These are phyloP conservation scores for Phialocephala subalpina DNA, from an alignment of 2,329 filamentous ascomycete species.

Conservation along the genomic window DNA sequence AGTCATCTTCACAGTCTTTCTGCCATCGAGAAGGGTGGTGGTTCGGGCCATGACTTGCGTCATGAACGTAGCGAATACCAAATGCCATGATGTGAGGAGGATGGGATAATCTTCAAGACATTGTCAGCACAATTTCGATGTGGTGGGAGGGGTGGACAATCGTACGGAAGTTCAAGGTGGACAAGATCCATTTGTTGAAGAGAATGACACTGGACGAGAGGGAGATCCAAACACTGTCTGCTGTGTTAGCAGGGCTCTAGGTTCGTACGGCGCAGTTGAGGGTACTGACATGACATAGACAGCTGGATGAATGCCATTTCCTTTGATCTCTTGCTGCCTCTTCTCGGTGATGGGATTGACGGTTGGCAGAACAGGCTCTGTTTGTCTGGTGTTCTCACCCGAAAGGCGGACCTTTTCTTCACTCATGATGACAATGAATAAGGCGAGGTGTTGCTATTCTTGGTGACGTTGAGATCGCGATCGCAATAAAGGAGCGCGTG, in stretches of 20 bases:
- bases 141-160: constrained; percentile 24
- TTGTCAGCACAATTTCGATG: constrained; percentile 42
- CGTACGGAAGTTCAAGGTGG: constrained; percentile 84
- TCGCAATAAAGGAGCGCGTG: constrained; percentile 32
- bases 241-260: constrained; percentile 27
- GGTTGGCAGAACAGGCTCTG: constrained; percentile 75
- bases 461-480: constrained; percentile 25
- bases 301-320: constrained; percentile 59
- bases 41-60: constrained; percentile 93
- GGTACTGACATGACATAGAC: constrained; percentile 77
- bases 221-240: constrained; percentile 82
- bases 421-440: constrained; percentile 57
- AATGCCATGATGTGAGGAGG: constrained; percentile 94
- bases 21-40: constrained; percentile 88
- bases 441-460: constrained; percentile 33
- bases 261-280: neutral
- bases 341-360: constrained; percentile 77
- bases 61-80: constrained; percentile 91
- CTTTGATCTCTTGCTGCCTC: constrained; percentile 56
- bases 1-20: constrained; percentile 98
- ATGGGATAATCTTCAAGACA: constrained; percentile 68
- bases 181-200: constrained; percentile 99
- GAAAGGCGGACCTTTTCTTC: constrained; percentile 88
- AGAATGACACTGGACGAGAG: constrained; percentile 94
- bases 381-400: constrained; percentile 73